Conservation (phyloP, 495 filamentous ascomycete genomes). For the Neurospora sp. region DNA sequence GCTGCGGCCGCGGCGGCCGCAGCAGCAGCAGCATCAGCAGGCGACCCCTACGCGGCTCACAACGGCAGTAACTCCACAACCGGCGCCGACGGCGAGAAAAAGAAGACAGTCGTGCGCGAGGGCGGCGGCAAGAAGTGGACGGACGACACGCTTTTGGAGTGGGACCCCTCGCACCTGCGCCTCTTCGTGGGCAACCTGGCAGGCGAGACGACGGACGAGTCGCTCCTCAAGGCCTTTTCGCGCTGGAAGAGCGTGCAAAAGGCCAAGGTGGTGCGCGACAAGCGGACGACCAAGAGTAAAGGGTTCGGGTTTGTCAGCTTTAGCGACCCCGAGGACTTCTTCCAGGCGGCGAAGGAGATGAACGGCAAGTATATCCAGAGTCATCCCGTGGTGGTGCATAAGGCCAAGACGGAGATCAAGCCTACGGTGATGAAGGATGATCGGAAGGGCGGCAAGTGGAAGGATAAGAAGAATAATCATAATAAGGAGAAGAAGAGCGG, state of each 20-base stretch:
- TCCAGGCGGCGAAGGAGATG: constrained; percentile 93
- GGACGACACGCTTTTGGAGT: constrained; percentile 78
- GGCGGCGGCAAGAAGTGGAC: constrained; percentile 89
- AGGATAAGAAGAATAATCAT: constrained; percentile 21
- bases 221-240: constrained; percentile 83
- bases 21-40: constrained; percentile 10
- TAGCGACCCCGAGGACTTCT: constrained; percentile 89
- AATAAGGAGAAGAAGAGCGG: constrained; percentile 27
- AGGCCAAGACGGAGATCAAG: constrained; percentile 85
- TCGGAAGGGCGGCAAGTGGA: constrained; percentile 23
- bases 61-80: constrained; percentile 22
- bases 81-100: constrained; percentile 27
- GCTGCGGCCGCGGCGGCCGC: constrained; percentile 18
- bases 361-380: constrained; percentile 98
- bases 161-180: constrained; percentile 91
- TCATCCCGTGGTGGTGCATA: constrained; percentile 77
- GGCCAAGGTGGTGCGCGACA: constrained; percentile 91
- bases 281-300: constrained; percentile 88
- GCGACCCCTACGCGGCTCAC: constrained; percentile 22
- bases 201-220: constrained; percentile 97
- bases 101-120: constrained; percentile 70
- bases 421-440: constrained; percentile 43
- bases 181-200: constrained; percentile 95
- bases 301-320: constrained; percentile 97
- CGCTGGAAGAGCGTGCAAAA: constrained; percentile 83